Evolutionary conservation across 306 rosid genomes (phyloP), one percentile per base, ranked within the genome.

Genomic region (Acmispon strigosus): DNA sequence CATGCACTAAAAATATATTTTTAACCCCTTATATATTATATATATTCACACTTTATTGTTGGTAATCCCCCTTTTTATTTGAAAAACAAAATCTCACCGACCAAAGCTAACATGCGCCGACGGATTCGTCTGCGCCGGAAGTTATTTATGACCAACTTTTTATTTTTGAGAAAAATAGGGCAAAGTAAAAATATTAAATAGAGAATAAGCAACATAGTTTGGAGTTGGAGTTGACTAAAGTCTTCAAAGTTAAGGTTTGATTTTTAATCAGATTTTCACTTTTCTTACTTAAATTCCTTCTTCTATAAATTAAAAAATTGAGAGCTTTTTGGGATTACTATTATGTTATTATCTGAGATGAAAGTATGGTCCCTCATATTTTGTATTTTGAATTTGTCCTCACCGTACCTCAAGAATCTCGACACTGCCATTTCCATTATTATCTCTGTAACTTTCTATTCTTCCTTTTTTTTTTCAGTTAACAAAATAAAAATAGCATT

Each of bases 61-160:
- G 77, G 42, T 49, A 27, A 56, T 36, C n/a, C n/a, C n/a, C 44
- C 13, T 43, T 37, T 56, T 27, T 16, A 17, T 20, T 13, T 14
- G 12, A 47, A 29, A 57, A 7, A 7, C 3, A 68, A 22, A 27
- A 27, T 27, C 32, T 27, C 43, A 16, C 81, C 77, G 84, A 53
- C 80, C 68, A 57, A 13, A 27, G 55, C 65, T 67, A 70, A 47
- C 36, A 72, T 75, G 84, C 80, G 72, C 72, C 67, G 78, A 66
- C 69, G 43, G 65, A 48, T 79, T 65, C 36, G 70, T 72, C 74
- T 44, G 72, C 80, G 84, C 78, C 69, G 76, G 80, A 72, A 59
- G 22, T 27, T 27, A 2, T 27, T 27, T 27, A 27, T 27, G 32
- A 27, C 32, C 32, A 27, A 27, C 32, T 27, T 27, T 27, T 27